These are phyloP conservation scores for Solanum aculeatissimum DNA, from an alignment of 305 asterid species.

Conservation along the genomic window DNA sequence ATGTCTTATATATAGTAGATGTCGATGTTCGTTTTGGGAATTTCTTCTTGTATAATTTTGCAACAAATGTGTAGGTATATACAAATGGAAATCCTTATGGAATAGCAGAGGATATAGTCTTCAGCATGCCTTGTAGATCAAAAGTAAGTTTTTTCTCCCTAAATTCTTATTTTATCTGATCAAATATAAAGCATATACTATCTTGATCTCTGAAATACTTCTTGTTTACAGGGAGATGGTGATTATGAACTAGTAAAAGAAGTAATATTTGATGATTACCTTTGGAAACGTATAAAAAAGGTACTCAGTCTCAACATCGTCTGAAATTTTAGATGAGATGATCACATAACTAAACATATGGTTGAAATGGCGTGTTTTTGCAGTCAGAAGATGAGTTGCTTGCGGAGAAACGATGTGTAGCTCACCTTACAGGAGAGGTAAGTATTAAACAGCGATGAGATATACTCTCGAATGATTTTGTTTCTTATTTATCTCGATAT, in stretches of 20 bases:
- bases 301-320: constrained; percentile 9
- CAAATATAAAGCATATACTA: background rate
- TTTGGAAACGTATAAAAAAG: constrained; percentile 71
- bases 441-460: background rate
- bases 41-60: background rate
- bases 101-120: constrained; percentile 77
- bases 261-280: constrained; percentile 70
- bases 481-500: background rate
- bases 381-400: constrained; percentile 96
- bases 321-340: background rate
- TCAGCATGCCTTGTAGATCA: constrained; percentile 99
- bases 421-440: constrained; percentile 98
- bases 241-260: constrained; percentile 91
- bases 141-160: constrained; percentile 33
- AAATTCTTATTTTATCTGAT: background rate
- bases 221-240: constrained; percentile 68
- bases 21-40: background rate
- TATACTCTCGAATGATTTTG: background rate
- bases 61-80: constrained; percentile 42
- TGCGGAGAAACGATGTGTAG: constrained; percentile 95
- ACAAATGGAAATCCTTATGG: constrained; percentile 86
- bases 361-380: background rate
- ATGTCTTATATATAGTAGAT: background rate
- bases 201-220: background rate
- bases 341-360: background rate